Conservation (phyloP, 176 grass and related monocot genomes). For the Poa annua region DNA sequence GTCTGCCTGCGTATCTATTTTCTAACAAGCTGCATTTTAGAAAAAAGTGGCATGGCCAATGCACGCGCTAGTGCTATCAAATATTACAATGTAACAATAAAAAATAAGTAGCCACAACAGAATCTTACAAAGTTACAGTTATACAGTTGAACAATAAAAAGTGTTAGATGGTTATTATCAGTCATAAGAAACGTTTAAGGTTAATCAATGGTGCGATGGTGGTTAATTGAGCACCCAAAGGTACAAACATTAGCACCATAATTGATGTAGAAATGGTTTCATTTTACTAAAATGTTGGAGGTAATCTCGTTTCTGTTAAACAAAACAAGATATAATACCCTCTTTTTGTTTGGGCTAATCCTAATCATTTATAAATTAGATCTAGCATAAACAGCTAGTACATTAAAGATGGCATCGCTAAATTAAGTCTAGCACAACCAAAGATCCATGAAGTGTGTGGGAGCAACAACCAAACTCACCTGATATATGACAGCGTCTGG, state of each 20-base stretch:
- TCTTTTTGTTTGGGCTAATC: too few species aligned
- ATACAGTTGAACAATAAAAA: neutral
- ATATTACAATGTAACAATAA: too few species aligned
- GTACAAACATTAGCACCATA: neutral
- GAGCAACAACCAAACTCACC: constrained; percentile 38
- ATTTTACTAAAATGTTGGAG: too few species aligned
- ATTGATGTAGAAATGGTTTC: too few species aligned
- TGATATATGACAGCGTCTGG: constrained; percentile 85
- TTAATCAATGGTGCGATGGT: neutral
- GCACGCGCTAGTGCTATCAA: too few species aligned
- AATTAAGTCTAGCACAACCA: neutral
- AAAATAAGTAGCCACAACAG: too few species aligned
- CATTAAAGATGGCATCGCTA: neutral
- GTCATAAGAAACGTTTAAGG: neutral
- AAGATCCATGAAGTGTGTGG: neutral
- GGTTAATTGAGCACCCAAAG: neutral
- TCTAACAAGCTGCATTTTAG: neutral
- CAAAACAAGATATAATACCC: too few species aligned
- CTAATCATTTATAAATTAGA: too few species aligned
- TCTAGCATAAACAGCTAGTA: neutral
- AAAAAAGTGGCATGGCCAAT: neutral
- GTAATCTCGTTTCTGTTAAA: too few species aligned
- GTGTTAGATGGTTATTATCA: neutral
- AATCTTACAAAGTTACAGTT: neutral
- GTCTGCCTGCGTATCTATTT: neutral